Evolutionary conservation across 202 grass and related monocot genomes (phyloP).

Genomic region (Zoysia matrella): DNA sequence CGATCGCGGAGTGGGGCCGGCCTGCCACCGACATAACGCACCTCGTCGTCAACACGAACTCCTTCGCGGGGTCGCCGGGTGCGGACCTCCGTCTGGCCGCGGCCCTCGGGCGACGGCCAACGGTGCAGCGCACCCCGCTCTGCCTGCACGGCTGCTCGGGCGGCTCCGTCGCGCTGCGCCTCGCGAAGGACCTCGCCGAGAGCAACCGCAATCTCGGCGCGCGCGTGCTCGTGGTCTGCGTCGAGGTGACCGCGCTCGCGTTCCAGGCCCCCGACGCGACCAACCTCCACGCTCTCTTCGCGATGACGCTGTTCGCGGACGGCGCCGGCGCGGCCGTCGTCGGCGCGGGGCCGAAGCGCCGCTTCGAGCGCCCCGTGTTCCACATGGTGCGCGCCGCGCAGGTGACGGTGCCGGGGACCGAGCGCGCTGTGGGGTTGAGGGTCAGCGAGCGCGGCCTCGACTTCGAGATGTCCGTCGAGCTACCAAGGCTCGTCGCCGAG

Average conservation of each 20-base stretch:
- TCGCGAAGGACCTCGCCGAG: constrained; percentile 65
- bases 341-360: too few species aligned
- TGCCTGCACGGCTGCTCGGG: constrained; percentile 48
- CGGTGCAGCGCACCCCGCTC: constrained; percentile 50
- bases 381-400: constrained; percentile 28
- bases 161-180: constrained; percentile 45
- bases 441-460: background rate
- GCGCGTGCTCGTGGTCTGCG: constrained; percentile 45
- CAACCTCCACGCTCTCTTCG: constrained; percentile 16
- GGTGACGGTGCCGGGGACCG: background rate
- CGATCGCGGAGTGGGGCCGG: constrained; percentile 10
- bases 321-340: too few species aligned
- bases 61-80: constrained; percentile 7
- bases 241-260: background rate
- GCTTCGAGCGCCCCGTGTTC: background rate
- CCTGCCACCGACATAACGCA: background rate
- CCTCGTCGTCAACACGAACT: background rate
- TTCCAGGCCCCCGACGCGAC: background rate
- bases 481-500: background rate
- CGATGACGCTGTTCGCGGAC: constrained; percentile 21
- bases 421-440: background rate
- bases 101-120: constrained; percentile 41
- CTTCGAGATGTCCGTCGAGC: background rate
- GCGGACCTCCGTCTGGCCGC: constrained; percentile 49
- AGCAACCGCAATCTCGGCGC: constrained; percentile 30